A percentile compares a stretch with the other conserved stretches of the same genome.
These are phyloP conservation scores for Torulaspora maleeae DNA, from an alignment of 805 yeast genomes.

Conservation along the genomic window DNA sequence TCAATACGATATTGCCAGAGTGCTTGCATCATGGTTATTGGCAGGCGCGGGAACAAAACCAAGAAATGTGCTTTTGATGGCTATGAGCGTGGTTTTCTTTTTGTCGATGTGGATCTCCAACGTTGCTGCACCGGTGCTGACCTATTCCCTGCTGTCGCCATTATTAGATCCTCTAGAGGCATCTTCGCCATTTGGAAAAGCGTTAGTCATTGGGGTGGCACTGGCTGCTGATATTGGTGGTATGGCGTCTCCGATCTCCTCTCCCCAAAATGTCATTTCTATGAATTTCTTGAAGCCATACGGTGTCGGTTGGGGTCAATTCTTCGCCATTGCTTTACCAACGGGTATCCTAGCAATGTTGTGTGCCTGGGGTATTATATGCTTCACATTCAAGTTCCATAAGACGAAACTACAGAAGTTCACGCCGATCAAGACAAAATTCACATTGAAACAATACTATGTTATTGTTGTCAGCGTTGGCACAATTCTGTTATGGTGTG, in stretches of 20 bases:
- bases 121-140: slow-evolving; percentile 93
- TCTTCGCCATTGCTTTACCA: slow-evolving; percentile 87
- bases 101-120: slow-evolving; percentile 94
- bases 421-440: slow-evolving; percentile 54
- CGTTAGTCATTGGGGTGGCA: slow-evolving; percentile 85
- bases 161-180: slow-evolving; percentile 72
- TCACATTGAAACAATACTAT: slow-evolving; percentile 69
- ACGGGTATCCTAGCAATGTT: slow-evolving; percentile 60
- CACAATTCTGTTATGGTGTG: slow-evolving; percentile 88
- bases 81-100: slow-evolving; percentile 81
- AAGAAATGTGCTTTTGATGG: slow-evolving; percentile 62
- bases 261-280: slow-evolving; percentile 93
- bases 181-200: slow-evolving; percentile 74
- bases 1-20: slow-evolving; percentile 82
- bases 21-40: slow-evolving; percentile 79
- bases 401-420: slow-evolving; percentile 44
- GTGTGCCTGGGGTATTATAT: slow-evolving; percentile 64
- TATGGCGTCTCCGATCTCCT: slow-evolving; percentile 93
- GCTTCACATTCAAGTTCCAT: slow-evolving; percentile 51
- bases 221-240: slow-evolving; percentile 91
- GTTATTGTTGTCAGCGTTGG: slow-evolving; percentile 61
- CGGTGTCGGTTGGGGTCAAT: slow-evolving; percentile 74
- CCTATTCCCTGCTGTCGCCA: slow-evolving; percentile 84
- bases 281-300: slow-evolving; percentile 71
- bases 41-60: slow-evolving; percentile 82